Evolutionary conservation across 1,284 basidiomycete species (phyloP), one percentile per base, ranked within the genome.

Genomic region (Pholiota adiposa): DNA sequence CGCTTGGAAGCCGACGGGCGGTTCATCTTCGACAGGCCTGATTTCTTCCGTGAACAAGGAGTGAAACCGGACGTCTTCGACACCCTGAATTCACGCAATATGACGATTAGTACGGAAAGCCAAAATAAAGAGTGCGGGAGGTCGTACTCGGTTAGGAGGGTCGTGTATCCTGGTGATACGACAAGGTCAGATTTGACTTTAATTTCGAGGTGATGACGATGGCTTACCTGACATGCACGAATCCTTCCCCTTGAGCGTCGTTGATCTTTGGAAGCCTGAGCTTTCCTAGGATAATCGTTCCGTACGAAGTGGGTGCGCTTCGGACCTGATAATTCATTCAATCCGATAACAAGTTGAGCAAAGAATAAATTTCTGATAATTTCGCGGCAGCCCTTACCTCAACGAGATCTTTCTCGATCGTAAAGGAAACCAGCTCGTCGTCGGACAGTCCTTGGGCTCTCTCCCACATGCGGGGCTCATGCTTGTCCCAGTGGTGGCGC

Each of bases 211-310:
- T 43, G 19, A n/a, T n/a, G n/a, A 59, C 19, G 12, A 51, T 7
- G 40, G n/a, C 82, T 64, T 65, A 91, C 90, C 90, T 83, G 67
- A 92, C 84, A 63, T 92, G 89, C 56, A 92, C 69, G 69, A 81
- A 92, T 3, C 89, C 88, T 63, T 80, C 77, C 9, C 88, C 87
- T 65, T 84, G 77, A 7, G 71, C 78, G 66, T 90, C 88, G 11
- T 82, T 76, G 59, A 91, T 73, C 18, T 82, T 86, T 5, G 89
- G 88, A 49, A 92, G 79, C 65, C 82, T 83, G 69, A 93, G 83
- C 79, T 92, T 92, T 21, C 90, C 90, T 23, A 93, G 73, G 61
- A 93, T 83, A 60, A 92, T 84, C 11, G 81, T 83, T 8, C 91
- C 90, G 70, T 92, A 92, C 11, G 75, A 72, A 25, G 74, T 75